Evolutionary conservation across 257 asterid genomes (phyloP), one percentile per base, ranked within the genome.

Genomic region (Linderniella brevidens): DNA sequence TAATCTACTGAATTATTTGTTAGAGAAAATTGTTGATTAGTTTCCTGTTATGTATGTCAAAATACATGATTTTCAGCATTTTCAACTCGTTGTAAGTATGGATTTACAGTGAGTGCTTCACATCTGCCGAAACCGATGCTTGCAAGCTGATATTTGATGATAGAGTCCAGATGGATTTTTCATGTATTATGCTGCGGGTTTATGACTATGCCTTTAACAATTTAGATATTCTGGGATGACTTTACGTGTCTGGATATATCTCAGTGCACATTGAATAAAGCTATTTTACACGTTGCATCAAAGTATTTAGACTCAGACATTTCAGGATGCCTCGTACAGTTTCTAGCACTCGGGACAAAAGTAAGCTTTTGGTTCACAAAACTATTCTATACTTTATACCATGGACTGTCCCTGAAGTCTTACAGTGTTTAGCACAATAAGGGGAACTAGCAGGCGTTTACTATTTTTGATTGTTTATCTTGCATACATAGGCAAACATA

Each of bases 241-340:
- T 76, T 74, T 62, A 84, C 93, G 44, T 88, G 98, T 65, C 65
- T 84, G 67, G 98, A 88, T 64, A 63, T 78, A 63, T 76, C 98
- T 50, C 98, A 88, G 63, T 88, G 98, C 77, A 68, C 60, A 18
- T 58, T 81, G 80, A 80, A 88, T 60, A 84, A 75, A 60, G 55
- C 81, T 53, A 77, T 88, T 50, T 69, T 88, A 70, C 73, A 58
- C 11, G 79, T 74, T 50, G 92, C 92, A 49, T 74, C 79, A 52
- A 82, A 75, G 57, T 71, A 67, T 67, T 58, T 79, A 42, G 79
- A 70, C 46, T 58, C 70, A 4, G 92, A 81, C 39, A 57, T 75
- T 60, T 73, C 92, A 35, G 92, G 77, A 47, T 67, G 77, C 64
- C 64, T 67, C 15, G 76, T 65, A 40, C 80, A 69, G 44, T 71